Conservation (phyloP, 306 rosid species). For the Prunus salicina region DNA sequence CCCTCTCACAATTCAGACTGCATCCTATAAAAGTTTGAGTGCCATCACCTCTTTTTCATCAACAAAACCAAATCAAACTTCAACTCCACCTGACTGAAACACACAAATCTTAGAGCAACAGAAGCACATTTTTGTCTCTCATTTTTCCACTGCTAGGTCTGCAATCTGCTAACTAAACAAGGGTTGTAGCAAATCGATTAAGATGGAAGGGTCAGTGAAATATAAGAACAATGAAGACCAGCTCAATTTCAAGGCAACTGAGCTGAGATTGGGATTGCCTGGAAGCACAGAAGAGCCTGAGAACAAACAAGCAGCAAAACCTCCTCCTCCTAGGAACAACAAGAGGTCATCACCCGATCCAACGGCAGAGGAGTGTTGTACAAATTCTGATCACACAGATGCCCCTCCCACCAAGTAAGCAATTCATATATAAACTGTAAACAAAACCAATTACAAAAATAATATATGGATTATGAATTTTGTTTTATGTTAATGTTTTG, state of each 20-base stretch:
- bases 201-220: constrained; percentile 31
- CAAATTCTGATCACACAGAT: constrained; percentile 12
- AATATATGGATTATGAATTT: not conserved
- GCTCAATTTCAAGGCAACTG: constrained; percentile 50
- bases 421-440: not conserved
- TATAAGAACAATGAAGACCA: constrained; percentile 27
- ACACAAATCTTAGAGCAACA: not conserved
- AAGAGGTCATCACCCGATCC: constrained; percentile 52
- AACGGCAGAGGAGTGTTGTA: constrained; percentile 27
- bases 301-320: constrained; percentile 12
- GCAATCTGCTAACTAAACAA: not conserved
- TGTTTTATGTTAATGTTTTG: not conserved
- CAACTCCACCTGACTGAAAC: not conserved
- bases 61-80: constrained; percentile 1
- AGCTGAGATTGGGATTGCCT: constrained; percentile 69
- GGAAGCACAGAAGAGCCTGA: constrained; percentile 36
- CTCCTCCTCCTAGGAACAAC: constrained; percentile 32
- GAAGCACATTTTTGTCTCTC: not conserved
- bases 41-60: constrained; percentile 7
- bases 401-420: constrained; percentile 60
- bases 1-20: constrained; percentile 15
- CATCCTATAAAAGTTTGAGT: constrained; percentile 40
- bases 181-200: not conserved
- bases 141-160: not conserved
- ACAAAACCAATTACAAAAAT: not conserved